Evolutionary conservation across 495 filamentous ascomycete genomes (phyloP).

Genomic region (Xylaria grammica): DNA sequence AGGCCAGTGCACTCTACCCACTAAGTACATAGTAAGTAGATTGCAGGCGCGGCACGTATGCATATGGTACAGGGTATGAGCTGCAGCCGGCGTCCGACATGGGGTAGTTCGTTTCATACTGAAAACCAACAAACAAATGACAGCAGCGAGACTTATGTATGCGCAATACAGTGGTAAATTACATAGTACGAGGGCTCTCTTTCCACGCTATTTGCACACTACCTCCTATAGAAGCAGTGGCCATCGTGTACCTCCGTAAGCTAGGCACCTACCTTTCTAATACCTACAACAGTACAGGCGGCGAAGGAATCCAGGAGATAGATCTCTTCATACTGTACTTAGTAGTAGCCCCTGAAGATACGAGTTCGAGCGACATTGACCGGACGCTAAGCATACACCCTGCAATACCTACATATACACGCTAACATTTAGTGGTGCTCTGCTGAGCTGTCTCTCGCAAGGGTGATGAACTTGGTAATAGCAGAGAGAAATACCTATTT

Average conservation of each 20-base stretch:
- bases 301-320: neutral
- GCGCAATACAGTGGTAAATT: neutral
- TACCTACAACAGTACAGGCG: too few relatives aligned
- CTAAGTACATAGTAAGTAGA: neutral
- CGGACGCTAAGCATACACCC: neutral
- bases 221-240: too few relatives aligned
- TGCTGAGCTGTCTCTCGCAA: too few relatives aligned
- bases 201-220: too few relatives aligned
- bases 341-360: slow-evolving; percentile 9
- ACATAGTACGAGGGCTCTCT: too few relatives aligned
- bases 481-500: neutral
- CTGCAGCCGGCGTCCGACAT: slow-evolving; percentile 8
- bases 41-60: slow-evolving; percentile 14
- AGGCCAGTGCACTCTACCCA: neutral
- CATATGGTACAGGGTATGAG: neutral
- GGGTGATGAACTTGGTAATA: neutral
- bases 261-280: neutral
- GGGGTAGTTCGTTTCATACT: slow-evolving; percentile 18
- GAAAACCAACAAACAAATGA: neutral
- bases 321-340: too few relatives aligned
- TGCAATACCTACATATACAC: neutral
- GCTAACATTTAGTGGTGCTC: too few relatives aligned
- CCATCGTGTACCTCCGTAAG: neutral
- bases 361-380: neutral
- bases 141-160: neutral